These are phyloP conservation scores for Cystobasidium tubakii DNA, from an alignment of 768 basidiomycete species.

Conservation along the genomic window DNA sequence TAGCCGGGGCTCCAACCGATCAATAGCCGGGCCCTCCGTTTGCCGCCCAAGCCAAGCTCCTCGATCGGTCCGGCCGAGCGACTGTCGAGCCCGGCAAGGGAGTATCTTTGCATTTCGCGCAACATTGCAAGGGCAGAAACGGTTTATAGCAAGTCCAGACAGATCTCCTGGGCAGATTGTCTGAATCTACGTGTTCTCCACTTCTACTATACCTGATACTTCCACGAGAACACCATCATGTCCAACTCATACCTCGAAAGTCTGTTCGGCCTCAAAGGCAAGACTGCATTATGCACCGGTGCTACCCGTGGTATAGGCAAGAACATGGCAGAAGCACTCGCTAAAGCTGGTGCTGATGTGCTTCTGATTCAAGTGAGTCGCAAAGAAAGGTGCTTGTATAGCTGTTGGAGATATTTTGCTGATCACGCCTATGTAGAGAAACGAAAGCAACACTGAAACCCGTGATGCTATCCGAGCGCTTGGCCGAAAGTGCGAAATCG, in stretches of 20 bases:
- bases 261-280: constrained; percentile 50
- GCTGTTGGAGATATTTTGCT: neutral
- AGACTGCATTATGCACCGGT: constrained; percentile 49
- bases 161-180: neutral
- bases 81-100: neutral
- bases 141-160: neutral
- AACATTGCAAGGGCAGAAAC: neutral
- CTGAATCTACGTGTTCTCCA: neutral
- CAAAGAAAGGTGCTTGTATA: too few species aligned
- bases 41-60: neutral
- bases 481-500: constrained; percentile 51
- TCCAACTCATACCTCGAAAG: constrained; percentile 31
- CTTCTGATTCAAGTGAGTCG: constrained; percentile 48
- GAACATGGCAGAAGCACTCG: constrained; percentile 50
- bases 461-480: constrained; percentile 48
- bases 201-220: neutral
- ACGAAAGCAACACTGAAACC: constrained; percentile 50
- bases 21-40: neutral
- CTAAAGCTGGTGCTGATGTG: constrained; percentile 51
- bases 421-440: constrained; percentile 50
- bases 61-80: neutral
- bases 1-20: neutral
- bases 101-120: neutral
- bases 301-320: constrained; percentile 50
- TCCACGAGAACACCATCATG: neutral